phyloP scores from a whole-genome alignment of 2,329 filamentous ascomycete genomes.

The Fusarium bactridioides region DNA sequence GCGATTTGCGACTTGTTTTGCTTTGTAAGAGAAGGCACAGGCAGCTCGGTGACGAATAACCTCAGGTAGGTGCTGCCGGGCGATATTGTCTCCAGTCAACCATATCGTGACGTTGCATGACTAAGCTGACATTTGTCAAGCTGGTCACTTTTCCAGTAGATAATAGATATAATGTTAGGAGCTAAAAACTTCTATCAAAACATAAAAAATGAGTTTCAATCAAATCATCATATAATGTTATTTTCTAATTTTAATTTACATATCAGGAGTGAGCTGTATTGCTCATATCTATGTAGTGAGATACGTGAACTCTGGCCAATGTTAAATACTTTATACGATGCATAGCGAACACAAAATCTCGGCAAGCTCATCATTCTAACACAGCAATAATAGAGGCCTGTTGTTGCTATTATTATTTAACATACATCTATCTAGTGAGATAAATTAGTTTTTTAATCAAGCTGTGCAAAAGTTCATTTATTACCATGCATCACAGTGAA shows the following conservation, averaged over 20 bases:
- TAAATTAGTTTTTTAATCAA: rapidly evolving
- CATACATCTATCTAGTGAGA: neutral
- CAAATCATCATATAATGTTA: rapidly evolving
- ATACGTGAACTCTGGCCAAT: too few species aligned
- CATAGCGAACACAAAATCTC: too few species aligned
- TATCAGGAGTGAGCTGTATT: neutral
- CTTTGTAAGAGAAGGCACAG: constrained; percentile 14
- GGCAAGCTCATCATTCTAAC: neutral
- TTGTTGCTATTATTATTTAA: neutral
- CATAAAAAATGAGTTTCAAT: neutral
- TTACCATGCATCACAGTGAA: neutral
- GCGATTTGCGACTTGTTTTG: neutral
- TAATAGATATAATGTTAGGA: neutral
- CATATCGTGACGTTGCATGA: constrained; percentile 35
- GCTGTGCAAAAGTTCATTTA: neutral
- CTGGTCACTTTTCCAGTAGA: neutral
- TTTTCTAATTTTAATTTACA: rapidly evolving
- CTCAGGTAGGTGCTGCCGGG: constrained; percentile 7
- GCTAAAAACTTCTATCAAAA: neutral
- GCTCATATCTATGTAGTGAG: too few species aligned
- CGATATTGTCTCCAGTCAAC: constrained; percentile 31
- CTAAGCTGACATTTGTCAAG: constrained; percentile 30
- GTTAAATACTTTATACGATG: rapidly evolving
- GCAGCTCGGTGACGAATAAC: constrained; percentile 38
- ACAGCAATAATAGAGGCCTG: too few species aligned